These are phyloP conservation scores for Brassica cretica DNA, from an alignment of 345 rosid species.

Conservation along the genomic window DNA sequence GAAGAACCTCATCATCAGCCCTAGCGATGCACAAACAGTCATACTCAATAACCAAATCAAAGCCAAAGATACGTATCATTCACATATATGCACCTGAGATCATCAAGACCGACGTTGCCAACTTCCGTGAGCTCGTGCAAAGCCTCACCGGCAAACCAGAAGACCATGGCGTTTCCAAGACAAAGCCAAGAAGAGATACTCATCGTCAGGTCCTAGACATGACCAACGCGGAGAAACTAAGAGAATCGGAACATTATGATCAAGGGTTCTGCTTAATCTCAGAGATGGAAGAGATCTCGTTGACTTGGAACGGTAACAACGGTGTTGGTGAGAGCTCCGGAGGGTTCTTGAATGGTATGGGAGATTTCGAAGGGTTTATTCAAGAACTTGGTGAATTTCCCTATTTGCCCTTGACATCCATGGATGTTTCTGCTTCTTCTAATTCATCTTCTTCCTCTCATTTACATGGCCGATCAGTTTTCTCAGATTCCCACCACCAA, in stretches of 20 bases:
- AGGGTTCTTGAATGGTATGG: slow-evolving; percentile 57
- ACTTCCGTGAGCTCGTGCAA: slow-evolving; percentile 88
- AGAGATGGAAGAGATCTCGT: slow-evolving; percentile 27
- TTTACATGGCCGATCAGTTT: slow-evolving; percentile 27
- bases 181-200: slow-evolving; percentile 29
- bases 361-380: slow-evolving; percentile 71
- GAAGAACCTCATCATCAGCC: slow-evolving; percentile 41
- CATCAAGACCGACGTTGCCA: slow-evolving; percentile 86
- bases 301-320: slow-evolving; percentile 32
- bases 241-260: slow-evolving; percentile 5
- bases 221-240: slow-evolving; percentile 12
- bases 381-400: slow-evolving; percentile 73
- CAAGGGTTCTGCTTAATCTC: slow-evolving; percentile 25
- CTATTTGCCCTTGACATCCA: slow-evolving; percentile 46
- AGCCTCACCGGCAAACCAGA: slow-evolving; percentile 86
- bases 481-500: slow-evolving; percentile 30
- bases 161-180: slow-evolving; percentile 27
- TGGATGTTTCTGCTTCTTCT: slow-evolving; percentile 38
- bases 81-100: slow-evolving; percentile 95
- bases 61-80: slow-evolving; percentile 80
- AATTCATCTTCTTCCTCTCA: slow-evolving; percentile 35
- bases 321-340: slow-evolving; percentile 38
- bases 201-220: slow-evolving; percentile 26
- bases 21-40: slow-evolving; percentile 54
- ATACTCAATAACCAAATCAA: slow-evolving; percentile 52